Conservation (phyloP, 2,329 filamentous ascomycete genomes). For the Kalaharituber pfeilii region DNA sequence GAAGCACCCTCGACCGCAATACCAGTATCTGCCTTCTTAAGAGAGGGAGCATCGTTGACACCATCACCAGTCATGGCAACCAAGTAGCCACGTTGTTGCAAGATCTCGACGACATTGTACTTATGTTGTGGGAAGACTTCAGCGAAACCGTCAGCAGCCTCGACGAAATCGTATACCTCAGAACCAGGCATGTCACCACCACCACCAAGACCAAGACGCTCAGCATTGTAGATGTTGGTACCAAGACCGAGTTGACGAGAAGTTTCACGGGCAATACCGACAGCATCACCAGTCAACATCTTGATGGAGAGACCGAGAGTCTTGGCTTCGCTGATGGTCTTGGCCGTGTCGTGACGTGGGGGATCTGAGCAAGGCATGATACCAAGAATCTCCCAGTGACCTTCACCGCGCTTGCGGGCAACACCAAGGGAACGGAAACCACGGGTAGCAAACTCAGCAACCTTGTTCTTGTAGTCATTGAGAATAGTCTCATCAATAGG, state of each 20-base stretch:
- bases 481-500: conserved; percentile 59
- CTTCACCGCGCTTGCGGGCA: conserved; percentile 69
- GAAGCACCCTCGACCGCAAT: conserved; percentile 88
- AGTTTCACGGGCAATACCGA: conserved; percentile 82
- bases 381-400: conserved; percentile 76
- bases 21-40: conserved; percentile 93
- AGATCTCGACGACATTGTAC: conserved; percentile 83
- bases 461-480: conserved; percentile 78
- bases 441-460: conserved; percentile 77
- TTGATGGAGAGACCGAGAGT: conserved; percentile 76
- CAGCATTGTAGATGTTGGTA: conserved; percentile 86
- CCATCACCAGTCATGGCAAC: conserved; percentile 94
- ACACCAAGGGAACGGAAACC: conserved; percentile 90
- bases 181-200: conserved; percentile 87
- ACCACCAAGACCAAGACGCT: conserved; percentile 75
- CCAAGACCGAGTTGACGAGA: conserved; percentile 80
- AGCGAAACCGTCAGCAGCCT: conserved; percentile 86
- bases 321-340: conserved; percentile 82
- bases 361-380: conserved; percentile 92
- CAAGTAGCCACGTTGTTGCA: conserved; percentile 82
- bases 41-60: conserved; percentile 81
- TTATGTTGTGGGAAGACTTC: conserved; percentile 93
- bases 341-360: conserved; percentile 74
- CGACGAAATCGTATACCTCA: conserved; percentile 87
- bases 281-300: conserved; percentile 90